These are phyloP conservation scores for Cornus kousa DNA, from an alignment of 148 eudicot genomes.

Conservation along the genomic window DNA sequence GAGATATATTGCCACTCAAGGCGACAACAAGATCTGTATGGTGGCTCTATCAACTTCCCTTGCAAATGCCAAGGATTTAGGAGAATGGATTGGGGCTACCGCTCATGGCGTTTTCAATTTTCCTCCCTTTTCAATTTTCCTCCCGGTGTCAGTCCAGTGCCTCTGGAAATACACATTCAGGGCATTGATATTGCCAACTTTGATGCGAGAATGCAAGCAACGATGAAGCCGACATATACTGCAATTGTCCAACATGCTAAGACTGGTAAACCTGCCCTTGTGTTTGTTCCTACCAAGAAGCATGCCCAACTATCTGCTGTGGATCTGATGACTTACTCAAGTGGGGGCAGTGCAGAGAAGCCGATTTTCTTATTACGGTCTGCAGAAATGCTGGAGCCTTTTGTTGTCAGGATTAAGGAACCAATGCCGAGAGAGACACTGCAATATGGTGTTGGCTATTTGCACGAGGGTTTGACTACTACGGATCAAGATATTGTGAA, in stretches of 20 bases:
- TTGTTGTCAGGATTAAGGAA: constrained; percentile 32
- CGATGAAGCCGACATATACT: constrained; percentile 54
- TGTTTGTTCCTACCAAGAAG: constrained; percentile 49
- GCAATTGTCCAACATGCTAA: constrained; percentile 45
- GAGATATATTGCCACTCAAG: constrained; percentile 49
- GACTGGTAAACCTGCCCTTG: constrained; percentile 44
- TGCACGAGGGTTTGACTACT: constrained; percentile 41
- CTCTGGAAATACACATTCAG: constrained; percentile 52
- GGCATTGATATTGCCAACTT: constrained; percentile 53
- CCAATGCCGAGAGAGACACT: constrained; percentile 35
- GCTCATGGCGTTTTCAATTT: constrained; percentile 54
- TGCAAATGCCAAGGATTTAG: constrained; percentile 56
- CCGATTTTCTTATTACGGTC: constrained; percentile 30
- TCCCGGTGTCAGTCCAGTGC: constrained; percentile 55
- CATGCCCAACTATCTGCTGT: constrained; percentile 47
- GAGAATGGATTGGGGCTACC: constrained; percentile 54
- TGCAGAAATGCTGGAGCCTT: constrained; percentile 31
- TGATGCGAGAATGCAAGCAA: constrained; percentile 60
- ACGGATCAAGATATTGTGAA: constrained; percentile 47
- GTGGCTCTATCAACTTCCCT: constrained; percentile 51
- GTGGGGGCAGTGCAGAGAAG: constrained; percentile 32
- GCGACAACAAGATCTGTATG: constrained; percentile 43
- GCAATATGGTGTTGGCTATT: constrained; percentile 43
- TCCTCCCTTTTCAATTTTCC: constrained; percentile 56
- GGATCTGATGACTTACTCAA: constrained; percentile 45